Evolutionary conservation across 306 rosid species (phyloP), one percentile per base, ranked within the genome.

Genomic region (Coriaria nepalensis): DNA sequence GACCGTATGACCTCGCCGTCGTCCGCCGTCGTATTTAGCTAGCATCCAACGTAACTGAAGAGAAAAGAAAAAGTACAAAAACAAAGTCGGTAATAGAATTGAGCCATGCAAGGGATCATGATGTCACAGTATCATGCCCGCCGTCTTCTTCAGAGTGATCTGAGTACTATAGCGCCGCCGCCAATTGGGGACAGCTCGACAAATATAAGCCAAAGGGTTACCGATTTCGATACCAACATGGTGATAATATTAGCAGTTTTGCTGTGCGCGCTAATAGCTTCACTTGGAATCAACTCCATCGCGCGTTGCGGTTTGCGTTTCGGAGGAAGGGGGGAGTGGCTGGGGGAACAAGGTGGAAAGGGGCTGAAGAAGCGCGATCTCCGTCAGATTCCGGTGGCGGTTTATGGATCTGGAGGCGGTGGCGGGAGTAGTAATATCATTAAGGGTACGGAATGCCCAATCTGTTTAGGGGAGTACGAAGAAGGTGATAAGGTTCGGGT

Each of bases 141-240:
- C 8, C 63, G 59, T 7, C 55, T 78, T 47, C 73, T 80, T 0
- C 70, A 68, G 5, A 42, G 67, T 0, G 69, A 43, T 15, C 14
- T 69, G 0, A 62, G 37, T 9, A 20, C 2, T 20, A 3, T 20
- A 20, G 45, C 53, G 61, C 62, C 78, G 34, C 72, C 75, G 43
- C 65, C 72, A 7, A 38, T 57, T 10, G 59, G 67, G 6, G 64
- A 66, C 80, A 64, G 55, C n/a, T 53, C 74, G 4, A 20, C 29
- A 20, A 20, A 20, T 20, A 20, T 20, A 3, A 60, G 58, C 67
- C 32, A 60, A 6, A 61, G 60, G 47, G 75, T 74, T 29, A 33
- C 70, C 2, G 76, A 68, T 48, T 83, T 87, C 62, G 95, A 81
- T 59, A 63, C 83, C 59, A 88, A 88, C 77, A 83, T 83, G 93